phyloP scores from a whole-genome alignment of 495 filamentous ascomycete genomes.

The Cercophora samala region DNA sequence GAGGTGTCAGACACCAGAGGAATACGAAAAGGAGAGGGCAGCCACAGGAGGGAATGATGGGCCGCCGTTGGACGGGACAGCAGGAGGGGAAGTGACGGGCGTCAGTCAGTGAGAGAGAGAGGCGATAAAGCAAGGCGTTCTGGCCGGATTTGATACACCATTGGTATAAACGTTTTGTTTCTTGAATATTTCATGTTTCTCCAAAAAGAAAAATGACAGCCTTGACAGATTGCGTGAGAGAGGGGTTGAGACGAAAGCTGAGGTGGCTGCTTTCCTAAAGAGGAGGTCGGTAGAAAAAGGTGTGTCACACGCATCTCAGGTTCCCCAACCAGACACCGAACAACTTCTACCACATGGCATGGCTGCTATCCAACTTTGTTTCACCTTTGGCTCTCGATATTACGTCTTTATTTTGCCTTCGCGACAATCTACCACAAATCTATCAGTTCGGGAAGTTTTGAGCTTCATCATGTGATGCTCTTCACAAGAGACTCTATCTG shows the following conservation, averaged over 20 bases:
- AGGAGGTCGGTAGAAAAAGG: background rate
- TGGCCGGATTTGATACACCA: background rate
- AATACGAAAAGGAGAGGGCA: slow-evolving; percentile 72
- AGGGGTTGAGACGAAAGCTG: background rate
- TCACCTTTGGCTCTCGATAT: too few species aligned
- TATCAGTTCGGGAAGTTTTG: background rate
- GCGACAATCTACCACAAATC: background rate
- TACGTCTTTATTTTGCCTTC: background rate
- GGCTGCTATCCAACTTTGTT: too few species aligned
- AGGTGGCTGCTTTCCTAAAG: background rate
- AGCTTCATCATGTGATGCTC: background rate
- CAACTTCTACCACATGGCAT: background rate
- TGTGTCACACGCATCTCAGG: background rate
- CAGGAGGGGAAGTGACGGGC: slow-evolving; percentile 41
- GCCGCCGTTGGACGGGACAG: slow-evolving; percentile 44
- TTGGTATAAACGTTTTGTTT: background rate
- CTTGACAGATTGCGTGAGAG: background rate
- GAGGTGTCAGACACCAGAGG: slow-evolving; percentile 91
- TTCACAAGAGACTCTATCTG: background rate
- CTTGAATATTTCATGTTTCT: background rate
- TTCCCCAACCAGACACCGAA: slow-evolving; percentile 3
- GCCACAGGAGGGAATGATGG: slow-evolving; percentile 30
- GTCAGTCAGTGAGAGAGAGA: slow-evolving; percentile 31
- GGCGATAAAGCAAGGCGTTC: background rate
- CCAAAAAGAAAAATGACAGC: background rate